phyloP scores from a whole-genome alignment of 2,329 filamentous ascomycete genomes.

The Zymoseptoria ardabiliae region DNA sequence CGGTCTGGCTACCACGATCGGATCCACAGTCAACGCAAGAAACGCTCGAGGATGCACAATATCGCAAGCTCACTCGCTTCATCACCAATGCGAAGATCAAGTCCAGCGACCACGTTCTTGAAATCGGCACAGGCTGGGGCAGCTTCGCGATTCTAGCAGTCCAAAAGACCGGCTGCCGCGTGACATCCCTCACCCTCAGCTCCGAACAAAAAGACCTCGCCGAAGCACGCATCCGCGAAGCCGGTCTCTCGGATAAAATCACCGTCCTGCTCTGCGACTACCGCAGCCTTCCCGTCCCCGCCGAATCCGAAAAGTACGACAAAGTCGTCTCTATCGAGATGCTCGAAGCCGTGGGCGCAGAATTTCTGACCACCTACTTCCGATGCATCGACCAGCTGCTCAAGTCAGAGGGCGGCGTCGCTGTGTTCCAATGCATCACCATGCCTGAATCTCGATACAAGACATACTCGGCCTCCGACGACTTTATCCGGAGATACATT shows the following conservation, averaged over 20 bases:
- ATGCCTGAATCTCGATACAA: slow-evolving; percentile 63
- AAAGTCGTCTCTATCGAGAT: slow-evolving; percentile 71
- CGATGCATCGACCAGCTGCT: slow-evolving; percentile 54
- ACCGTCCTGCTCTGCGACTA: slow-evolving; percentile 64
- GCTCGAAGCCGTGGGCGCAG: slow-evolving; percentile 65
- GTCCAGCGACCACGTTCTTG: slow-evolving; percentile 59
- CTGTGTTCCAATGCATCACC: slow-evolving; percentile 69
- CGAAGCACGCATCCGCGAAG: slow-evolving; percentile 55
- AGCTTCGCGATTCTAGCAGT: slow-evolving; percentile 66
- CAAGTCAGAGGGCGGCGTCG: slow-evolving; percentile 59
- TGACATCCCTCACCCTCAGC: slow-evolving; percentile 62
- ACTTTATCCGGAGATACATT: slow-evolving; percentile 71
- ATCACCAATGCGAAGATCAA: slow-evolving; percentile 59
- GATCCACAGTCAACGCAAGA: slow-evolving; percentile 43
- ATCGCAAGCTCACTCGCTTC: slow-evolving; percentile 59
- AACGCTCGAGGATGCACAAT: slow-evolving; percentile 57
- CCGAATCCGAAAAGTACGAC: slow-evolving; percentile 46
- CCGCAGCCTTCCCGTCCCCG: slow-evolving; percentile 50
- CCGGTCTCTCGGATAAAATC: slow-evolving; percentile 54
- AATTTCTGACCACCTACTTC: slow-evolving; percentile 63
- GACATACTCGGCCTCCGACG: slow-evolving; percentile 58
- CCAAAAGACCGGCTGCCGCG: slow-evolving; percentile 56
- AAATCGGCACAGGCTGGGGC: slow-evolving; percentile 72
- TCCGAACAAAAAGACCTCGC: slow-evolving; percentile 62
- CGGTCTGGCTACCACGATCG: slow-evolving; percentile 52